Percentiles rank a stretch among this genome's conserved stretches.
Conservation (phyloP, 306 rosid species). For the Ormosia semicastrata region DNA sequence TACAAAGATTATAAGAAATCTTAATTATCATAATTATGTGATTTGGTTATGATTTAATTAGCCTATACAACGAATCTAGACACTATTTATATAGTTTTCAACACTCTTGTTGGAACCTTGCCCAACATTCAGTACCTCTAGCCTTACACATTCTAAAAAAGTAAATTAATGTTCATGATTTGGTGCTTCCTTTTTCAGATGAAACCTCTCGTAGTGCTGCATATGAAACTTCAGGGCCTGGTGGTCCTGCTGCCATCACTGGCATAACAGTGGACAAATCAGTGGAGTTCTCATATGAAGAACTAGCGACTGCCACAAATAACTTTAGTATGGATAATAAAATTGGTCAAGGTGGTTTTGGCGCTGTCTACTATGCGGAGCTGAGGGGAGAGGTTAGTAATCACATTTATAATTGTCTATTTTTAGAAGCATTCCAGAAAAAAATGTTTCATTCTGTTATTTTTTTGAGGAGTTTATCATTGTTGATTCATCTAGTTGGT, state of each 20-base stretch:
- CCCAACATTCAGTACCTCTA: background rate
- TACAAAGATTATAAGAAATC: no score
- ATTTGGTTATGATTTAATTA: no score
- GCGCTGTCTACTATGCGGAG: conserved; percentile 91
- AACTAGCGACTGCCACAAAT: conserved; percentile 76
- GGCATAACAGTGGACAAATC: conserved; percentile 83
- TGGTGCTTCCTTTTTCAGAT: conserved; percentile 25
- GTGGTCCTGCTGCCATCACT: conserved; percentile 42
- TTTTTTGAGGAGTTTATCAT: background rate
- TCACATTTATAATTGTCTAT: conserved; percentile 8
- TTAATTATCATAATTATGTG: no score
- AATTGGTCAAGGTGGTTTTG: conserved; percentile 98
- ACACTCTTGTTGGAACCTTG: background rate
- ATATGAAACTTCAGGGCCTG: conserved; percentile 37
- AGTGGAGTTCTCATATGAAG: conserved; percentile 85
- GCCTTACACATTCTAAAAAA: background rate
- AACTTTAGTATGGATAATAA: conserved; percentile 74
- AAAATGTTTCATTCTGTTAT: background rate
- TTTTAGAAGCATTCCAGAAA: background rate
- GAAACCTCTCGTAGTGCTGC: conserved; percentile 35
- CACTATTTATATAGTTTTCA: no score
- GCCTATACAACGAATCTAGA: no score
- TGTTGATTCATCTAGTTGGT: background rate
- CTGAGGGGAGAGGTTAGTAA: conserved; percentile 96
- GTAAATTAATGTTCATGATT: background rate